phyloP scores from a whole-genome alignment of 768 basidiomycete genomes.

The Hypholoma fasciculare region DNA sequence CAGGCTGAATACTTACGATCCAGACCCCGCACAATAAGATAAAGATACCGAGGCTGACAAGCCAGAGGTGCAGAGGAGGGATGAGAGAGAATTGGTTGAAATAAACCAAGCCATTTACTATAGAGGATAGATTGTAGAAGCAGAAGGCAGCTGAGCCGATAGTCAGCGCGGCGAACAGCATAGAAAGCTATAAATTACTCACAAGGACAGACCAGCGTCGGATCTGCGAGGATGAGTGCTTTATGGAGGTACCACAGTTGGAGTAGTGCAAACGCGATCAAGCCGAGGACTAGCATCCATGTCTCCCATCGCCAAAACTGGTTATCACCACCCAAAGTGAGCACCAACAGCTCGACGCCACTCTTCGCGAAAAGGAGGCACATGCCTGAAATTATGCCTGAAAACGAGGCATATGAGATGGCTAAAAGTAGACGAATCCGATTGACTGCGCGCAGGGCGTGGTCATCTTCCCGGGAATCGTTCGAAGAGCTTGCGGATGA shows the following conservation, averaged over 20 bases:
- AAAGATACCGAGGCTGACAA: constrained; percentile 76
- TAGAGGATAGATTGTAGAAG: constrained; percentile 92
- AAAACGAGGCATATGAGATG: constrained; percentile 83
- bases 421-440: constrained; percentile 67
- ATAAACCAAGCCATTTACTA: constrained; percentile 87
- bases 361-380: constrained; percentile 93
- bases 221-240: constrained; percentile 76
- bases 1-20: constrained; percentile 80
- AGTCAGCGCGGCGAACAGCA: constrained; percentile 16
- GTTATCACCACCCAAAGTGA: constrained; percentile 73
- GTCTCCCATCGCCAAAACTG: constrained; percentile 85
- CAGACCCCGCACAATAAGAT: constrained; percentile 86
- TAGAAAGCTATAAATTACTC: constrained; percentile 29
- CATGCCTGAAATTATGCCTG: constrained; percentile 89
- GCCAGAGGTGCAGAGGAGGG: constrained; percentile 61
- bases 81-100: constrained; percentile 84
- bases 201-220: constrained; percentile 86
- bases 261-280: constrained; percentile 73
- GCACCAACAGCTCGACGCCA: constrained; percentile 82
- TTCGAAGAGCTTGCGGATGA: constrained; percentile 20
- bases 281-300: constrained; percentile 75
- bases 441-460: constrained; percentile 27
- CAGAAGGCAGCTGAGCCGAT: constrained; percentile 78
- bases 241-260: constrained; percentile 88
- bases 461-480: constrained; percentile 11